phyloP scores from a whole-genome alignment of 2,329 filamentous ascomycete genomes.

The Colletotrichum paranaense region DNA sequence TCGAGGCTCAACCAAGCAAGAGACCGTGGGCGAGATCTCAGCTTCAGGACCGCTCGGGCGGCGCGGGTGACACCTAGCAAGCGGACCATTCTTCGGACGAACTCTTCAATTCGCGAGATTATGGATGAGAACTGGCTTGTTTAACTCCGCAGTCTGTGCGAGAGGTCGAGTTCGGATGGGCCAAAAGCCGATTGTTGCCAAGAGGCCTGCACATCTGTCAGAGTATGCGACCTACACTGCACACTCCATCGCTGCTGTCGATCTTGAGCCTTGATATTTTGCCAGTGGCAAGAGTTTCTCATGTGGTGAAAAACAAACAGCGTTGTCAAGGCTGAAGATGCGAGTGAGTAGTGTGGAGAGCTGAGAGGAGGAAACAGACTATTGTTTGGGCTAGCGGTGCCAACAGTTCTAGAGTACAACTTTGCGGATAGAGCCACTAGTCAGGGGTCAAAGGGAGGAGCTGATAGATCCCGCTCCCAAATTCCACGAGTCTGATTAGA shows the following conservation, averaged over 20 bases:
- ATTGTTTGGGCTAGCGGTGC: not conserved
- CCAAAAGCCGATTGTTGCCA: not conserved
- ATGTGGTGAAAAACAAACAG: not conserved
- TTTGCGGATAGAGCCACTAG: not conserved
- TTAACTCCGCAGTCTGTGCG: constrained; percentile 6
- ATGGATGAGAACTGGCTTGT: not conserved
- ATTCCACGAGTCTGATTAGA: not conserved
- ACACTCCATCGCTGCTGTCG: not conserved
- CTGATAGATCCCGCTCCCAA: not conserved
- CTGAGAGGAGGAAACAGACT: not conserved
- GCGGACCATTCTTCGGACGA: not conserved
- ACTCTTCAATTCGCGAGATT: not conserved
- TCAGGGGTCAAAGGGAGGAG: not conserved
- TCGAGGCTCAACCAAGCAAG: not conserved
- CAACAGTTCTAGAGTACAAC: not conserved
- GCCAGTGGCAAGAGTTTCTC: not conserved
- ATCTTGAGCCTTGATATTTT: not conserved
- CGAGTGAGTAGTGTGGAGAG: not conserved
- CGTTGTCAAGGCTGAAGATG: not conserved
- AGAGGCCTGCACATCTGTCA: not conserved
- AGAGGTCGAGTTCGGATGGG: not conserved
- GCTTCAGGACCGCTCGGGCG: not conserved
- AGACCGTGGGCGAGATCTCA: not conserved
- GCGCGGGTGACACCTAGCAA: not conserved
- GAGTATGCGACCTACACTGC: no score